Base-by-base conservation (phyloP, 192 early-diverging fungal species). In the Neocallimastix lanati region DNA sequence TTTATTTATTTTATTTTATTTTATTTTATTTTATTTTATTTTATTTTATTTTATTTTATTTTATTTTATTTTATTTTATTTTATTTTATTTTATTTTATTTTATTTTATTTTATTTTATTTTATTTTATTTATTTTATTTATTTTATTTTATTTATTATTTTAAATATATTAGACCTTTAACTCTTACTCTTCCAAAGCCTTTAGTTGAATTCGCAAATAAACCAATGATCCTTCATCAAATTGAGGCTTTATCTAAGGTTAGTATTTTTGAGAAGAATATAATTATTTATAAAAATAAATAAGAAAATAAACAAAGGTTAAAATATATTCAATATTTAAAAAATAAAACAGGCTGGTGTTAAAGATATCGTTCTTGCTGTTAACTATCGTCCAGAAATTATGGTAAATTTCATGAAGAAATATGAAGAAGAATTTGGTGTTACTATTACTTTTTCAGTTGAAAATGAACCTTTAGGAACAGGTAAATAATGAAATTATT, bases 131-230 rank as follows among this genome's bases (percentile, higher is more conserved):
- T n/a, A n/a, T n/a, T n/a, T n/a, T n/a, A n/a, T n/a, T n/a, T n/a
- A n/a, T n/a, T n/a, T n/a, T n/a, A n/a, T n/a, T n/a, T n/a, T n/a
- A n/a, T n/a, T n/a, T n/a, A n/a, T n/a, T n/a, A n/a, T n/a, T n/a
- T n/a, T 33, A n/a, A n/a, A n/a, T n/a, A n/a, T n/a, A n/a, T 99
- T 83, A 92, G 98, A 37, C 98, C 98, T 76, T 90, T 99, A 78
- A 99, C 98, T 25, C 88, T 99, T 79, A 92, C 96, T 76, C 88
- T 96, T 76, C 98, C 98, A 80, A 99, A 99, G 88, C 98, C 98
- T 76, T 89, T 99, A 77, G 96, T 99, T n/a, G 96, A 99, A 87
- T 99, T 99, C 87, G 95, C 94, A 38, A 99, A 99, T 90, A 93
- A 90, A 85, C 96, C 95, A 79, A 98, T 99, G 94, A 97, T 99